Conservation (phyloP, 176 grass and related monocot species). For the Tuctoria greenei region DNA sequence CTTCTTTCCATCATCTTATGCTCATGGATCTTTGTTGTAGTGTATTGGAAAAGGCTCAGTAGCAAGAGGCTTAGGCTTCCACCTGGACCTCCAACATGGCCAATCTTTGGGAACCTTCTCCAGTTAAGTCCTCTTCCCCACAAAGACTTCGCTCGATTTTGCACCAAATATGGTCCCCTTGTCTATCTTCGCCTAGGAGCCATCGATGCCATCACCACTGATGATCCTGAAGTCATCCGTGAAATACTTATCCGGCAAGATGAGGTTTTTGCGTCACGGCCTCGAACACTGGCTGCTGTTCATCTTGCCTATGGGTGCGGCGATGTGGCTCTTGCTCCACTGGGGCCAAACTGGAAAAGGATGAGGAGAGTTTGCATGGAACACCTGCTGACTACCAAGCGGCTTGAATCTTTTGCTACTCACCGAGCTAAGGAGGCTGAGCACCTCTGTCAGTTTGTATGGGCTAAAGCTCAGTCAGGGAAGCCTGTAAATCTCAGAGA, state of each 20-base stretch:
- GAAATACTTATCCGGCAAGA: slow-evolving; percentile 90
- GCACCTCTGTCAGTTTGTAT: slow-evolving; percentile 65
- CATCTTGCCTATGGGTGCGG: slow-evolving; percentile 74
- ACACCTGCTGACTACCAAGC: slow-evolving; percentile 80
- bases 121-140: slow-evolving; percentile 79
- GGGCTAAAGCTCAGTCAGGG: slow-evolving; percentile 43
- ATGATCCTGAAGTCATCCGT: slow-evolving; percentile 81
- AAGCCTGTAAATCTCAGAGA: slow-evolving; percentile 73
- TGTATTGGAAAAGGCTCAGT: slow-evolving; percentile 44
- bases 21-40: slow-evolving; percentile 43
- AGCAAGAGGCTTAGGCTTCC: slow-evolving; percentile 54
- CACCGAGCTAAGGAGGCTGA: slow-evolving; percentile 64
- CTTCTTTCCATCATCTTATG: slow-evolving; percentile 54
- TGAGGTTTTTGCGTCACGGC: slow-evolving; percentile 81
- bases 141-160: slow-evolving; percentile 82
- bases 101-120: slow-evolving; percentile 78
- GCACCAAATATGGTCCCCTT: slow-evolving; percentile 63
- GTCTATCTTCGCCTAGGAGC: slow-evolving; percentile 88
- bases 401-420: slow-evolving; percentile 64
- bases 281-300: slow-evolving; percentile 69
- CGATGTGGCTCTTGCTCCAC: slow-evolving; percentile 68
- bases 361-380: slow-evolving; percentile 88
- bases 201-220: slow-evolving; percentile 83
- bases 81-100: slow-evolving; percentile 77
- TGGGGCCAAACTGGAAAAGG: slow-evolving; percentile 86